phyloP scores from a whole-genome alignment of 2,329 filamentous ascomycete species.

The Epichloe glyceriae region DNA sequence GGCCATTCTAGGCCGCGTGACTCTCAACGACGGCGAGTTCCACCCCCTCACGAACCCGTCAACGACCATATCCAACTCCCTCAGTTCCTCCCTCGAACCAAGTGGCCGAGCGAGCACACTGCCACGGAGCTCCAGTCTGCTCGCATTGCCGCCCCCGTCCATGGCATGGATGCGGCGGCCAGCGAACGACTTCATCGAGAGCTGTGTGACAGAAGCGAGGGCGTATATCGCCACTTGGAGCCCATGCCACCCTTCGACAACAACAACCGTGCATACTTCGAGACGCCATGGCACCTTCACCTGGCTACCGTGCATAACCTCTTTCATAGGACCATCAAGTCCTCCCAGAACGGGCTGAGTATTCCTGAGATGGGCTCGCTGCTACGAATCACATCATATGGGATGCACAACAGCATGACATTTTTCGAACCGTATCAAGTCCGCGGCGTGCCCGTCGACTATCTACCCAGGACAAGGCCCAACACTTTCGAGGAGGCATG shows the following conservation, averaged over 20 bases:
- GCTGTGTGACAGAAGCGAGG: background rate
- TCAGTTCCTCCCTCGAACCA: constrained; percentile 9
- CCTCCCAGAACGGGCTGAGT: background rate
- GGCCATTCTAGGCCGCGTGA: constrained; percentile 3
- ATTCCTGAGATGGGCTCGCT: constrained; percentile 6
- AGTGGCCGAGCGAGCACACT: constrained; percentile 4
- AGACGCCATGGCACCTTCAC: constrained; percentile 7
- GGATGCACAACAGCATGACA: constrained; percentile 8
- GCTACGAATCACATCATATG: constrained; percentile 10
- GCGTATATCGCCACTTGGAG: constrained; percentile 4
- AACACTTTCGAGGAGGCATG: background rate
- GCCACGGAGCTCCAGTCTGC: background rate
- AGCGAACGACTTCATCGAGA: background rate
- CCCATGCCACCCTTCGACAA: constrained; percentile 10
- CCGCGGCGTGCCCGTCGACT: background rate
- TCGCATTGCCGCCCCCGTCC: constrained; percentile 1
- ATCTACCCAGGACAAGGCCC: background rate
- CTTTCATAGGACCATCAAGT: constrained; percentile 4
- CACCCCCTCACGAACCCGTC: background rate
- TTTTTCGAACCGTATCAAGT: constrained; percentile 6
- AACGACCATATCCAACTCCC: constrained; percentile 8
- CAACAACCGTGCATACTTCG: constrained; percentile 1
- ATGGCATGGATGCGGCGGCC: background rate
- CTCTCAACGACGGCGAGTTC: background rate
- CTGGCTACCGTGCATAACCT: constrained; percentile 8